Evolutionary conservation across 352 stramenopile species (phyloP), one percentile per base, ranked within the genome.

Genomic region (Globisporangium rhizosaccharum): DNA sequence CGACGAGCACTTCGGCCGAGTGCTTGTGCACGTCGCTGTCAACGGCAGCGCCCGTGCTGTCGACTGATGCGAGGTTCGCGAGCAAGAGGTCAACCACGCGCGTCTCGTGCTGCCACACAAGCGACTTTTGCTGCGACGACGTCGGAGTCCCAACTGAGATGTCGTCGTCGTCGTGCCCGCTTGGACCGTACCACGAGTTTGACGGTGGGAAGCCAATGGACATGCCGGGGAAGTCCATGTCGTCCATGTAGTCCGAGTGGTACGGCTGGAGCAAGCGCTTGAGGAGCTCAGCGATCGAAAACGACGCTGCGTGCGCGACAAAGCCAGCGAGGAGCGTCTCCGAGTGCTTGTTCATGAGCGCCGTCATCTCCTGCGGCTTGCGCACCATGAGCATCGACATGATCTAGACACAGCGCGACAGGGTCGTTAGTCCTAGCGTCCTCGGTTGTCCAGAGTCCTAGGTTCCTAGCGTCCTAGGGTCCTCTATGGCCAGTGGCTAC

Each of bases 301-400:
- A 94, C 62, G 76, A 91, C 33, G 85, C 71, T 11, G 73, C 55
- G 56, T 94, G 85, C 5, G 61, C 62, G 3, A 88, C 68, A 53
- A 94, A 94, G 8, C 70, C 79, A 15, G 78, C 58, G 3, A 94
- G 63, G 53, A 94, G 63, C 64, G 76, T 70, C 46, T 87, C 81
- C 59, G 80, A 75, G 73, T 92, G 81, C 59, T 90, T 91, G 72
- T 94, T 94, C 51, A 94, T 75, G 28, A 90, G 56, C 55, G 67
- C 63, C 45, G 85, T 94, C 82, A 94, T 92, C 60, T 92, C 82
- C 56, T 91, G 77, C 39, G 85, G 82, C 67, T 92, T 92, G 62
- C 85, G 82, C 52, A 92, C 82, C 85, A 94, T 94, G 56, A 94
- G 75, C 78, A 94, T 89, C 12, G 79, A 90, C 63, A 92, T 75